Base-by-base conservation (phyloP, 345 rosid species). In the Hibiscus trionum region DNA sequence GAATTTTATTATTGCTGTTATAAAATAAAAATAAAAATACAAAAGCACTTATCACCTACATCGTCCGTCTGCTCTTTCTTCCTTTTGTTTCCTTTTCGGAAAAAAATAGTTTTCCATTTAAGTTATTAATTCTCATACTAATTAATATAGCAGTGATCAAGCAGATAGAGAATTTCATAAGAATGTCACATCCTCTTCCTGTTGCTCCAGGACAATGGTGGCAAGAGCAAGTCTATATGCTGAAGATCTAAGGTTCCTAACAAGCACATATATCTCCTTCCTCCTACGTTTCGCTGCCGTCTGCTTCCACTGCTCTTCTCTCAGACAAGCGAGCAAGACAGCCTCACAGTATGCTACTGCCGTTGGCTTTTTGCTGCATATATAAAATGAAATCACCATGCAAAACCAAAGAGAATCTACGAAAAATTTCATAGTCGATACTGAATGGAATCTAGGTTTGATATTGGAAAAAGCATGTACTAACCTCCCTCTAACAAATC, bases 191-290 rank as follows among this genome's bases (percentile, higher is more conserved):
- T 91, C 94, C 10, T 70, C 70, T 71, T 77, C 87, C 69, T 84
- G 86, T 74, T 80, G 87, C 79, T 94, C 97, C 49, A 91, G 84
- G 67, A 84, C 79, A 66, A 91, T 72, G 21, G 90, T 76, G 73
- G 93, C 98, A 55, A 86, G 88, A 35, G 88, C 96, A 11, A 91
- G 93, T 78, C 98, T 83, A 71, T 81, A 91, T 2, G 96, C 90
- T 16, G 90, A 83, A 56, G 98, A 91, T 80, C 96, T 88, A 71
- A 88, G 58, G 80, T 88, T 94, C 78, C 95, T 83, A 9, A 87
- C 95, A 56, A 91, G 85, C 35, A 94, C 91, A 78, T 83, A 86
- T 37, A 87, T 82, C 76, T 91, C 95, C 73, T 84, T 87, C 80
- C 82, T 86, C 80, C 85, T 81, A 58, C 75, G 66, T 46, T 84